A percentile compares a stretch with the other conserved stretches of the same genome.
phyloP scores from a whole-genome alignment of 2,329 filamentous ascomycete species.

The Orbilia blumenaviensis region DNA sequence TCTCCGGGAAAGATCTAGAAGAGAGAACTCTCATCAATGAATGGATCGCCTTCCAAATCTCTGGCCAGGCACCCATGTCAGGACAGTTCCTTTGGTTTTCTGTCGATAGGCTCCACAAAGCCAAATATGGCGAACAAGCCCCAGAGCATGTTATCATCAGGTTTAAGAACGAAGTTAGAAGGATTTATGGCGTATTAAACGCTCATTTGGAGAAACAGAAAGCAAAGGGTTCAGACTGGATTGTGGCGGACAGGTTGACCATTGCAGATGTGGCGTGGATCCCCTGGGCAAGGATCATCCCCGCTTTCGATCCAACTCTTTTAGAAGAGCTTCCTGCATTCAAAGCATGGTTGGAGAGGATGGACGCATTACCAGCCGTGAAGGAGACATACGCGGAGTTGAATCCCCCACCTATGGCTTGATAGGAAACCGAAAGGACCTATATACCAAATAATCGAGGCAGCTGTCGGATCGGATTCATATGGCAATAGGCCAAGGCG shows the following conservation, averaged over 20 bases:
- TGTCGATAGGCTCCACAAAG: slow-evolving; percentile 19
- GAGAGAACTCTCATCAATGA: slow-evolving; percentile 58
- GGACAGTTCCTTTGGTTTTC: slow-evolving; percentile 61
- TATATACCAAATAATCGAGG: no score
- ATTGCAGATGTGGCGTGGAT: slow-evolving; percentile 43
- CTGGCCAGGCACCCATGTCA: slow-evolving; percentile 64
- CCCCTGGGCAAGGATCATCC: background rate
- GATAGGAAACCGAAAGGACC: no score
- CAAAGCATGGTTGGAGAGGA: slow-evolving; percentile 26
- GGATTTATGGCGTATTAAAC: slow-evolving; percentile 57
- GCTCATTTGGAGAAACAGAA: slow-evolving; percentile 57
- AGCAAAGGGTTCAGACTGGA: slow-evolving; percentile 38
- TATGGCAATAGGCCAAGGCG: background rate
- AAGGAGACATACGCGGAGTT: slow-evolving; percentile 23
- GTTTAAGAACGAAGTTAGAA: slow-evolving; percentile 56
- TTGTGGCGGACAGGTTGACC: slow-evolving; percentile 32
- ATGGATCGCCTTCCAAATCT: slow-evolving; percentile 64
- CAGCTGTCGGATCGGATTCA: no score
- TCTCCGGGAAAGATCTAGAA: slow-evolving; percentile 56
- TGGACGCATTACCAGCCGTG: slow-evolving; percentile 20
- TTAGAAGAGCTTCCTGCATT: slow-evolving; percentile 24
- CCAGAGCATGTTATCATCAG: slow-evolving; percentile 44
- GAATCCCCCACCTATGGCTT: background rate
- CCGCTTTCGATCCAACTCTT: background rate
- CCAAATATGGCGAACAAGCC: slow-evolving; percentile 25